phyloP scores from a whole-genome alignment of 768 basidiomycete genomes.

The Punctularia strigosozonata region DNA sequence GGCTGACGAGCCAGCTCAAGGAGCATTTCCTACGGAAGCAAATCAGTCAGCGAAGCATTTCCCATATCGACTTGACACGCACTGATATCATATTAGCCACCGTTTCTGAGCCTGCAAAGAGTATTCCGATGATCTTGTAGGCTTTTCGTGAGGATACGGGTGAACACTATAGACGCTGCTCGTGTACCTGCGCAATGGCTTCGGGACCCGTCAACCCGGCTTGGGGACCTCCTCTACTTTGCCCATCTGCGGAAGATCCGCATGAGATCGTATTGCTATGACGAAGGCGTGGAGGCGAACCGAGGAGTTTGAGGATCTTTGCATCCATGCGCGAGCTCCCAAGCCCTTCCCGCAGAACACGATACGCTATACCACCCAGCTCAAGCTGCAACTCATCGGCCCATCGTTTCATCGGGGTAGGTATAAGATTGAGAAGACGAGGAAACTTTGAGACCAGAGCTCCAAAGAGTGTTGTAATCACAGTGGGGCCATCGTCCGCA shows the following conservation, averaged over 20 bases:
- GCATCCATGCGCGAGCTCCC: conserved; percentile 3
- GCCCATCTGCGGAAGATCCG: neutral
- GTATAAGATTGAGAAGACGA: conserved; percentile 2
- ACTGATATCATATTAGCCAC: conserved; percentile 6
- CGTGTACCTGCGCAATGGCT: conserved; percentile 6
- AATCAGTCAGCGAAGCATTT: neutral
- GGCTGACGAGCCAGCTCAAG: conserved; percentile 4
- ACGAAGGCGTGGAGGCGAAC: neutral
- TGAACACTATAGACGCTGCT: neutral
- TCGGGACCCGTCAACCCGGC: conserved; percentile 1
- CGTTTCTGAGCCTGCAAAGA: conserved; percentile 7
- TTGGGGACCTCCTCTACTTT: neutral
- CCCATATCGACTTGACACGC: neutral
- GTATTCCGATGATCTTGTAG: conserved; percentile 2
- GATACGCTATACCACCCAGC: conserved; percentile 4
- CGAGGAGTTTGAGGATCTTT: conserved; percentile 3
- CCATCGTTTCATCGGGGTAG: conserved; percentile 6
- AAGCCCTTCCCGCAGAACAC: conserved; percentile 4
- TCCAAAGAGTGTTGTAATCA: neutral
- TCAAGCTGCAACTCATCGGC: conserved; percentile 3
- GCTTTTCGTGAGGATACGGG: neutral
- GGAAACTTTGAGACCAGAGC: conserved; percentile 4
- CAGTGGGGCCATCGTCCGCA: neutral
- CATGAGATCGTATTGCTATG: no score
- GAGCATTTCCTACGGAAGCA: neutral